These are phyloP conservation scores for Quercus parvula DNA, from an alignment of 306 rosid genomes.

Conservation along the genomic window DNA sequence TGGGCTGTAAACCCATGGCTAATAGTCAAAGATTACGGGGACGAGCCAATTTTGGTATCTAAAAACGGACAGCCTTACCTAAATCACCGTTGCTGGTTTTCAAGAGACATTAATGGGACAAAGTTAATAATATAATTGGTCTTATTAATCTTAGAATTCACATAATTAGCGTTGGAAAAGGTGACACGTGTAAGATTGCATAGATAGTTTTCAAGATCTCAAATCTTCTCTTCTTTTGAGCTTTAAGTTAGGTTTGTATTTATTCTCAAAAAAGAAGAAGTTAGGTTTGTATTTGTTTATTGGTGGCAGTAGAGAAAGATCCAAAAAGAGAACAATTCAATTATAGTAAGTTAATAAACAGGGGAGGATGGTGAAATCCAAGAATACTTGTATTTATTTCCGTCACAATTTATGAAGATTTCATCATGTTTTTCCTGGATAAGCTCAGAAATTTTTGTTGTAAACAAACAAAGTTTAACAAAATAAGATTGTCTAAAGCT, in stretches of 20 bases:
- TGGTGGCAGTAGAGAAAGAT: background rate
- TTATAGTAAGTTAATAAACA: background rate
- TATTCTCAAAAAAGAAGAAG: background rate
- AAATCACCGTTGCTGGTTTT: slow-evolving; percentile 22
- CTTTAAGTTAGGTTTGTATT: slow-evolving; percentile 5
- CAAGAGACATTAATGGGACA: slow-evolving; percentile 24
- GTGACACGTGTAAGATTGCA: slow-evolving; percentile 29
- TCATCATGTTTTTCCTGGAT: background rate
- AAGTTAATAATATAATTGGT: background rate
- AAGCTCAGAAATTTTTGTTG: background rate
- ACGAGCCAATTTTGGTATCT: background rate
- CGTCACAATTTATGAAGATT: background rate
- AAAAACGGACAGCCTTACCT: slow-evolving; percentile 20
- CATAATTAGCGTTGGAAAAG: slow-evolving; percentile 9
- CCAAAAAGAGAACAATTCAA: background rate
- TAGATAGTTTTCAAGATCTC: background rate
- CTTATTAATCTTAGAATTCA: background rate
- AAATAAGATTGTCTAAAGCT: background rate
- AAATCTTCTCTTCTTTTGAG: slow-evolving; percentile 20
- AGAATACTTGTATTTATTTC: background rate
- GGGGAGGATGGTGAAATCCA: slow-evolving; percentile 8
- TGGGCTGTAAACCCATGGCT: background rate
- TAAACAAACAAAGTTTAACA: background rate
- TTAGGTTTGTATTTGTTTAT: slow-evolving; percentile 21
- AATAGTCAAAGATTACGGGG: background rate